phyloP scores from a whole-genome alignment of 2,329 filamentous ascomycete species.

The Colletotrichum echinochloae region DNA sequence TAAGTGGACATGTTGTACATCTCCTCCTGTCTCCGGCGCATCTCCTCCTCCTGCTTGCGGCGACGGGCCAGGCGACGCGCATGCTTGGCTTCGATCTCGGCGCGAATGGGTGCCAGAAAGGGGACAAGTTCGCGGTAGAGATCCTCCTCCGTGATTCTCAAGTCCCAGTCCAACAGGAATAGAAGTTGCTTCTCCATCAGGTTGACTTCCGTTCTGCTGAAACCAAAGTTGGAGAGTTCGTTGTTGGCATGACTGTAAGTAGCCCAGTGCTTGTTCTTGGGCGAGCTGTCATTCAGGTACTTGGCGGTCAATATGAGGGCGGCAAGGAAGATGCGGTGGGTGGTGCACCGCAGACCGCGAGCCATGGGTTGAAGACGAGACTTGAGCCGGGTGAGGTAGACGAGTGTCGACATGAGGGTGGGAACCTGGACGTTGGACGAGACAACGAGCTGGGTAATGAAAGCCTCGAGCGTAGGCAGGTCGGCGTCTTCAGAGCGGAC shows the following conservation, averaged over 20 bases:
- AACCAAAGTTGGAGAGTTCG: slow-evolving; percentile 78
- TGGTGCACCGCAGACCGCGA: slow-evolving; percentile 95
- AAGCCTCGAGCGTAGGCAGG: slow-evolving; percentile 86
- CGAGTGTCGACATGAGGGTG: slow-evolving; percentile 95
- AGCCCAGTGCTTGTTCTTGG: slow-evolving; percentile 99
- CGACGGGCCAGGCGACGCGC: slow-evolving; percentile 63
- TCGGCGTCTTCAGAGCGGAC: slow-evolving; percentile 61
- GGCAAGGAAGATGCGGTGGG: slow-evolving; percentile 96
- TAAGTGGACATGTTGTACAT: slow-evolving; percentile 50
- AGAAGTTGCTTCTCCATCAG: slow-evolving; percentile 99
- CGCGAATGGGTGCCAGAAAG: slow-evolving; percentile 88
- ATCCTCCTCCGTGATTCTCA: slow-evolving; percentile 86
- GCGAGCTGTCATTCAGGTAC: slow-evolving; percentile 98
- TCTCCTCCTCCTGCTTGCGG: slow-evolving; percentile 58
- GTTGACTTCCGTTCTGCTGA: slow-evolving; percentile 96
- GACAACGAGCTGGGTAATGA: slow-evolving; percentile 91
- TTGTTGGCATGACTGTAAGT: slow-evolving; percentile 86
- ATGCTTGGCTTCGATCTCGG: slow-evolving; percentile 64
- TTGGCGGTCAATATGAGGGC: slow-evolving; percentile 89
- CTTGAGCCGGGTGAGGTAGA: slow-evolving; percentile 90
- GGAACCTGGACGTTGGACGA: slow-evolving; percentile 97
- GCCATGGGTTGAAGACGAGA: slow-evolving; percentile 90
- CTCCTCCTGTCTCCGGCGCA: slow-evolving; percentile 53
- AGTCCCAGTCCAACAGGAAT: slow-evolving; percentile 93
- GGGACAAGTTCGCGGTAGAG: slow-evolving; percentile 88